Evolutionary conservation across 2,329 filamentous ascomycete genomes (phyloP).

Genomic region (Talaromyces sp.): DNA sequence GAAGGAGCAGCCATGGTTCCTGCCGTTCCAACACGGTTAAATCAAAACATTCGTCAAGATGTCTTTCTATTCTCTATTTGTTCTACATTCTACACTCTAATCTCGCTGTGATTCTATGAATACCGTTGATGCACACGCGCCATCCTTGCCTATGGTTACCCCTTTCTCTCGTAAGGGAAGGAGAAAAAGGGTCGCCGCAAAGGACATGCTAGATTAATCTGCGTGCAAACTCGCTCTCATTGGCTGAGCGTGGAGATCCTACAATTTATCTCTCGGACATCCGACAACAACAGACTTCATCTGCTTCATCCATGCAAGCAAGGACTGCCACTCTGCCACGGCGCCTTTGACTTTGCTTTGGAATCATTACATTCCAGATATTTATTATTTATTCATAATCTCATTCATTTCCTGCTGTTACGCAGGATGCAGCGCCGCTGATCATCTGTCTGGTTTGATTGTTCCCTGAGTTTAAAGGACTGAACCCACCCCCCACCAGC

Average conservation of each 20-base stretch:
- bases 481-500: conserved; percentile 14
- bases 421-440: not conserved
- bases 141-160: conserved; percentile 5
- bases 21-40: conserved; percentile 12
- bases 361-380: not conserved
- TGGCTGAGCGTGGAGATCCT: not conserved
- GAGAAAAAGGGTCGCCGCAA: not conserved
- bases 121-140: not conserved
- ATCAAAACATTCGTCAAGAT: not conserved
- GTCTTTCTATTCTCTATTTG: not conserved
- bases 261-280: conserved; percentile 5
- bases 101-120: not conserved
- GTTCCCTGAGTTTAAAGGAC: not conserved
- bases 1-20: conserved; percentile 10
- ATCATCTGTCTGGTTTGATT: not conserved
- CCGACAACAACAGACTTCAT: not conserved
- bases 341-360: conserved; percentile 3
- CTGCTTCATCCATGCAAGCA: conserved; percentile 4
- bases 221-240: conserved; percentile 5
- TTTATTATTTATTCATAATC: not conserved
- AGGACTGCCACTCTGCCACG: not conserved
- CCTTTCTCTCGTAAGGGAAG: conserved; percentile 11
- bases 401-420: not conserved
- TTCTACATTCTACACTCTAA: not conserved
- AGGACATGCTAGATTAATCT: conserved; percentile 1